Conservation (phyloP, 176 grass and related monocot species). For the Cymbopogon citratus region DNA sequence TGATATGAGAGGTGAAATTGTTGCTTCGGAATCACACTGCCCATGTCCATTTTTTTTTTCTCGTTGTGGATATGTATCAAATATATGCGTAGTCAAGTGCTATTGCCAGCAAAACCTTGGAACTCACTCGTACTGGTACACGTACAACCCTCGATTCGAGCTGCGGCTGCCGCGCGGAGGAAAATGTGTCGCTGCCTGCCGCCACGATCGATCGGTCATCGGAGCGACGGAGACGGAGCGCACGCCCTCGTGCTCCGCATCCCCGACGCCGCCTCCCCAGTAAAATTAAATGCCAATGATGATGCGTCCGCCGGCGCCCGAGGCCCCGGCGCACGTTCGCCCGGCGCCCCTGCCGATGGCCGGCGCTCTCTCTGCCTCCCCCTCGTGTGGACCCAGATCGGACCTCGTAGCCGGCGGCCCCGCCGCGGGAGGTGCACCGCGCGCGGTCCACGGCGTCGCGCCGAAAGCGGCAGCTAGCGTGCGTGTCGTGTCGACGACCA, state of each 20-base stretch:
- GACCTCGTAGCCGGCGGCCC: not conserved
- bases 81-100: not conserved
- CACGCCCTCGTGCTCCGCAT: constrained; percentile 33
- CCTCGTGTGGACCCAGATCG: not conserved
- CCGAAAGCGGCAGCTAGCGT: not conserved
- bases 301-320: constrained; percentile 27
- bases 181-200: constrained; percentile 15
- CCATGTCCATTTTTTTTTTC: too few relatives aligned
- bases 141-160: not conserved
- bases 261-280: not conserved
- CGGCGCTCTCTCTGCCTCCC: not conserved
- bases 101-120: not conserved
- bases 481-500: not conserved
- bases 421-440: not conserved
- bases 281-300: constrained; percentile 18
- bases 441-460: not conserved
- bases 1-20: too few relatives aligned
- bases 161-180: not conserved
- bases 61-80: too few relatives aligned
- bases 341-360: not conserved
- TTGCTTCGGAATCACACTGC: too few relatives aligned
- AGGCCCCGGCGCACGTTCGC: constrained; percentile 31
- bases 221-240: not conserved
- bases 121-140: not conserved
- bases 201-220: not conserved